Percentiles rank a stretch among this genome's conserved stretches.
These are phyloP conservation scores for Gossypium turneri DNA, from an alignment of 345 rosid genomes.

Conservation along the genomic window DNA sequence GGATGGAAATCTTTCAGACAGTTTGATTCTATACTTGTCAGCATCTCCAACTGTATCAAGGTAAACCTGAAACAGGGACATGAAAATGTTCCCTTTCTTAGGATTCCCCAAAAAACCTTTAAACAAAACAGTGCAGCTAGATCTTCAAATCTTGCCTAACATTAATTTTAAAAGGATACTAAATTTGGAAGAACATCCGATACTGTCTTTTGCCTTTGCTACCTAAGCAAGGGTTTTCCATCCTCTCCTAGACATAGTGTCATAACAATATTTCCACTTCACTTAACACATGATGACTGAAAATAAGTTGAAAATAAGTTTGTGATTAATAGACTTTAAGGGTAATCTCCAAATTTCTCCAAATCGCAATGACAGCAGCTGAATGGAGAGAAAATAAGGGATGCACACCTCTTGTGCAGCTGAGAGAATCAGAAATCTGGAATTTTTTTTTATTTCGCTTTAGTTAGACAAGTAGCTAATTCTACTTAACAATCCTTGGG, in stretches of 20 bases:
- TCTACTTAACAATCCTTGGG: no score
- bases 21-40: conserved; percentile 74
- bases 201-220: background rate
- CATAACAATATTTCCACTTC: background rate
- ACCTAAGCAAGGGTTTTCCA: background rate
- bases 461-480: no score
- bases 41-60: conserved; percentile 92
- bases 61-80: conserved; percentile 52
- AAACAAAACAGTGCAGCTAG: background rate
- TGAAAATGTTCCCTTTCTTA: conserved; percentile 10
- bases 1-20: conserved; percentile 74
- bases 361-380: background rate
- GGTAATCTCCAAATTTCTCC: background rate
- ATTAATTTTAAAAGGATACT: background rate
- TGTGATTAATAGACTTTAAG: background rate
- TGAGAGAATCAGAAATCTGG: no score
- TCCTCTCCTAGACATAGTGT: background rate
- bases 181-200: background rate
- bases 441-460: no score
- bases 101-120: background rate
- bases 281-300: background rate
- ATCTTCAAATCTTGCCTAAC: background rate
- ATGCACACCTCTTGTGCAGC: background rate
- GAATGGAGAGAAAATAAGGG: background rate
- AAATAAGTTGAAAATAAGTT: background rate